Evolutionary conservation across 108 stramenopile species (phyloP), one percentile per base, ranked within the genome.

Genomic region (Cyclotella atomus): DNA sequence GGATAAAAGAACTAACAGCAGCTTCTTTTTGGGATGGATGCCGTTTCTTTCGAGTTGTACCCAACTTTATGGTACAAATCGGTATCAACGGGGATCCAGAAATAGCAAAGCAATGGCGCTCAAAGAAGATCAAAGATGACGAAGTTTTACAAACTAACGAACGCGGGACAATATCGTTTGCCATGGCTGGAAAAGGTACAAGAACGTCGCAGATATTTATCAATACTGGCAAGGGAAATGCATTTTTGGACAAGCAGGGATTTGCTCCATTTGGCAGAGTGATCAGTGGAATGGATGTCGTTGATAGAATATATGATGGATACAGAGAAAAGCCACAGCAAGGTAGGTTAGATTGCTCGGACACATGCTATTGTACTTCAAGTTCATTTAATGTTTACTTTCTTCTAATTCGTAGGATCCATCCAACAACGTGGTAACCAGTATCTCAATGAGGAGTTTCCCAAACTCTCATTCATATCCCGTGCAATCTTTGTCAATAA

Each of bases 141-240:
- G 82, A 81, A 3, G 83, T 84, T 10, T 59, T 27, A 28, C 57
- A 41, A 32, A 56, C 33, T 30, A 87, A 87, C 67, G 68, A 41
- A 53, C 76, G 77, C 6, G 83, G 83, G 35, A 83, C 79, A 21
- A 20, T 86, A 9, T 68, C 69, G 17, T 88, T 82, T 71, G 85
- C 87, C 20, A 85, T 71, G 20, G 56, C 81, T 10, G 87, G 87
- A 4, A 52, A 55, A 21, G 69, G 85, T 52, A 84, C 78, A 19
- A 74, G 87, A 20, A 85, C 85, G 2, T 80, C 61, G 5, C 91
- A 92, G 68, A 75, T 91, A 35, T 93, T 93, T 50, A 70, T 91
- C 72, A 93, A 84, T 43, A 56, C 61, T 24, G n/a, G n/a, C n/a
- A 53, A 65, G 41, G 65, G 76, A 52, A 84, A 84, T 65, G 27